Evolutionary conservation across 148 eudicot species (phyloP), one percentile per base, ranked within the genome.

Genomic region (Nyssa sinensis): DNA sequence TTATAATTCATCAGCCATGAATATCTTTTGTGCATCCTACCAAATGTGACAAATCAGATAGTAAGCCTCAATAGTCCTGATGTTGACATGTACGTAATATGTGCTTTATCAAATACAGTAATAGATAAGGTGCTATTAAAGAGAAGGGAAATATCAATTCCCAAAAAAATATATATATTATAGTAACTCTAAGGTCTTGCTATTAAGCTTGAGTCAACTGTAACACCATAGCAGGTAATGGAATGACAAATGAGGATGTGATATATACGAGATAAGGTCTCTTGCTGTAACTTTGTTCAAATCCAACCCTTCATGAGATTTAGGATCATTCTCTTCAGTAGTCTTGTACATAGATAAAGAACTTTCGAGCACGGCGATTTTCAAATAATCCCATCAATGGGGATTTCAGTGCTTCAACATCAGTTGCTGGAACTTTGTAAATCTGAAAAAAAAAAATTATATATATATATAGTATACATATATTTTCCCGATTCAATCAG

Each of bases 341-440:
- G 57, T 92, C 91, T 83, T 92, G 97, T 17, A 92, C 94, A 62
- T 88, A 92, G 30, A 92, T 81, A 65, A 92, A 92, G 84, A 92
- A 92, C 82, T 90, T 92, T 41, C 94, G 71, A 70, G 94, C 94
- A 51, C 94, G 83, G 21, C 97, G 81, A 79, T 92, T 92, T 61
- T 92, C 97, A 75, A 92, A 85, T 0, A 92, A 78, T 21, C 97
- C 97, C 92, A 92, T 88, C 67, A 92, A 71, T 27, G 97, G 82
- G 41, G 97, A 92, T 73, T 85, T 90, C 58, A 92, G 77, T 28
- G 97, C 97, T 68, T 92, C 97, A 70, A 90, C 94, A 80, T 92
- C 94, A 57, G 86, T 92, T 78, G 97, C 94, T 34, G 97, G 97
- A 66, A 92, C 97, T 77, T 92, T 90, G 81, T 92, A 85, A 63